phyloP scores from a whole-genome alignment of 306 rosid species.

The Rosa chinensis region DNA sequence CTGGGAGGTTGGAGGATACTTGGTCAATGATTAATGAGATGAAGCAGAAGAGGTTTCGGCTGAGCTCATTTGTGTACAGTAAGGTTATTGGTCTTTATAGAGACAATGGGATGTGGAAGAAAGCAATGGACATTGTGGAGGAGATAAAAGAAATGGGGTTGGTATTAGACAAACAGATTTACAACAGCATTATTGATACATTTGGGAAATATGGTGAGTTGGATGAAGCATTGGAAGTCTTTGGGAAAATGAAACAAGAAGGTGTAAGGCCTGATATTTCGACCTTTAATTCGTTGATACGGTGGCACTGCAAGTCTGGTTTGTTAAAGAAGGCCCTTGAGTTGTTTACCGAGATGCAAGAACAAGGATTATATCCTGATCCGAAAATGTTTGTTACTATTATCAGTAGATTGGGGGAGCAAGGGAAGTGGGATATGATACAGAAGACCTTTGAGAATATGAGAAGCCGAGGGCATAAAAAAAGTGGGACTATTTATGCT shows the following conservation, averaged over 20 bases:
- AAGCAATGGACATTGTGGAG: slow-evolving; percentile 60
- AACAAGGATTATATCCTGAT: slow-evolving; percentile 73
- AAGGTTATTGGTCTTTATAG: slow-evolving; percentile 65
- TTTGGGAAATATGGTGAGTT: slow-evolving; percentile 71
- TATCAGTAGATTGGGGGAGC: slow-evolving; percentile 70
- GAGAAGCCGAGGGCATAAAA: slow-evolving; percentile 47
- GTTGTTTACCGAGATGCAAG: slow-evolving; percentile 65
- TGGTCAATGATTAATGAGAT: slow-evolving; percentile 65
- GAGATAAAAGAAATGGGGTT: slow-evolving; percentile 61
- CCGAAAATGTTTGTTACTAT: slow-evolving; percentile 69
- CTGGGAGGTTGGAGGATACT: slow-evolving; percentile 79
- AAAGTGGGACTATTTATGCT: slow-evolving; percentile 55
- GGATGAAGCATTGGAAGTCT: slow-evolving; percentile 59
- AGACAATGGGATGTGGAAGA: slow-evolving; percentile 88
- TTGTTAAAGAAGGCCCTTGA: slow-evolving; percentile 48
- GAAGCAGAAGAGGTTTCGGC: slow-evolving; percentile 47
- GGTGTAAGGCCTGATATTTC: slow-evolving; percentile 59
- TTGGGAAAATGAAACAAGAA: slow-evolving; percentile 59
- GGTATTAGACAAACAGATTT: slow-evolving; percentile 52
- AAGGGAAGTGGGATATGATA: slow-evolving; percentile 72
- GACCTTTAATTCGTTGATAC: slow-evolving; percentile 69
- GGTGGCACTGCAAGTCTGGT: slow-evolving; percentile 69
- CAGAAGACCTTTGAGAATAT: slow-evolving; percentile 58
- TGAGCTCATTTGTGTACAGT: slow-evolving; percentile 59
- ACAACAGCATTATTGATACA: slow-evolving; percentile 64